phyloP scores from a whole-genome alignment of 768 basidiomycete genomes.

The Crassisporium funariophilum region DNA sequence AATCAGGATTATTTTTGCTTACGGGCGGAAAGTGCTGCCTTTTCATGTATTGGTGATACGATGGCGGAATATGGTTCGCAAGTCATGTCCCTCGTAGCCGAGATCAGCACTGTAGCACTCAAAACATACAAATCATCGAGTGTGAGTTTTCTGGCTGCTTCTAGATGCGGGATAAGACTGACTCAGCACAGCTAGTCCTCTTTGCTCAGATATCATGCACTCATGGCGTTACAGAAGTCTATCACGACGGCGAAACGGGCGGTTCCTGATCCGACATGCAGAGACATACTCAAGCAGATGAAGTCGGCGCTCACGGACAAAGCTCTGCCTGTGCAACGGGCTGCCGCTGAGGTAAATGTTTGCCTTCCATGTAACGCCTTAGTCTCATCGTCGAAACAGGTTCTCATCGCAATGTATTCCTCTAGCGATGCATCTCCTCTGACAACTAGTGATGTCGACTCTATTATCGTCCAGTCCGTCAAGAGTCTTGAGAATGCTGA shows the following conservation, averaged over 20 bases:
- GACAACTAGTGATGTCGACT: constrained; percentile 74
- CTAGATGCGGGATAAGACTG: background rate
- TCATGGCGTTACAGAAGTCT: constrained; percentile 77
- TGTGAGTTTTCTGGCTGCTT: constrained; percentile 44
- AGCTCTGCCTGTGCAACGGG: constrained; percentile 82
- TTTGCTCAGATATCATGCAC: constrained; percentile 79
- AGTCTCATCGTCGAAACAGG: constrained; percentile 32
- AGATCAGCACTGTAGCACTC: constrained; percentile 67
- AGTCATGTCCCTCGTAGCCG: constrained; percentile 94
- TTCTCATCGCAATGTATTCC: constrained; percentile 57
- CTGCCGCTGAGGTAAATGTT: constrained; percentile 68
- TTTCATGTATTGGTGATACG: constrained; percentile 86
- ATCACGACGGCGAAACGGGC: constrained; percentile 82
- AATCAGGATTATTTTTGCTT: constrained; percentile 2
- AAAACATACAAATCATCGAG: constrained; percentile 73
- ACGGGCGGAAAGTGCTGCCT: constrained; percentile 61
- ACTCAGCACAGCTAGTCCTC: constrained; percentile 54
- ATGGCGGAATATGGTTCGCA: constrained; percentile 86
- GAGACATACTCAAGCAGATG: constrained; percentile 86
- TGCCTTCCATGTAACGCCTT: background rate
- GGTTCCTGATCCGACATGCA: constrained; percentile 73
- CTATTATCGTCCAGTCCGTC: constrained; percentile 63
- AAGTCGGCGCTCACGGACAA: constrained; percentile 77
- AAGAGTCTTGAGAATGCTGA: constrained; percentile 83
- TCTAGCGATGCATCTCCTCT: constrained; percentile 52